Conservation (phyloP, 371 early-diverging fungal species). For the Mucor sp. region DNA sequence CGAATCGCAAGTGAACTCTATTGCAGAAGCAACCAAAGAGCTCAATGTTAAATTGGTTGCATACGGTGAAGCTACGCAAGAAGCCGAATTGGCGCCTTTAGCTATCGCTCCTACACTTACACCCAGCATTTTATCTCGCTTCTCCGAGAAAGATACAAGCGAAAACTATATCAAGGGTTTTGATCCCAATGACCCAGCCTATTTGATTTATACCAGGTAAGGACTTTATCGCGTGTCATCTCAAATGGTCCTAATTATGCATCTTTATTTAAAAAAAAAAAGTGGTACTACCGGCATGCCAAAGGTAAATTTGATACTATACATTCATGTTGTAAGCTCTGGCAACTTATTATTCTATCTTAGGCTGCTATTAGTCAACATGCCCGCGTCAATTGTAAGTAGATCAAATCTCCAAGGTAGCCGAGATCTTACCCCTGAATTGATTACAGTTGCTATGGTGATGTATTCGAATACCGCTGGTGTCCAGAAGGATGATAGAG, state of each 20-base stretch:
- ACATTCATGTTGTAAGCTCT: not conserved
- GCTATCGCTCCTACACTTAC: slow-evolving; percentile 32
- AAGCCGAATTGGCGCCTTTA: slow-evolving; percentile 20
- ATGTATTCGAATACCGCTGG: slow-evolving; percentile 16
- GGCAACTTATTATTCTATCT: not conserved
- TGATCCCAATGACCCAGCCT: slow-evolving; percentile 36
- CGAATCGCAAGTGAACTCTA: slow-evolving; percentile 15
- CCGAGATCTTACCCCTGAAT: slow-evolving; percentile 2
- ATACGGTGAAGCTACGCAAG: slow-evolving; percentile 34
- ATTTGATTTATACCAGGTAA: slow-evolving; percentile 54
- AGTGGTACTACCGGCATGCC: slow-evolving; percentile 51
- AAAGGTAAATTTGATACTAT: slow-evolving; percentile 17
- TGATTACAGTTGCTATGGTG: slow-evolving; percentile 18
- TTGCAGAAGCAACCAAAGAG: slow-evolving; percentile 2
- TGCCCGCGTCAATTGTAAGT: slow-evolving; percentile 25
- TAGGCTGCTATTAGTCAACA: slow-evolving; percentile 36
- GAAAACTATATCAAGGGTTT: slow-evolving; percentile 31
- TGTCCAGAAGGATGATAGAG: slow-evolving; percentile 29
- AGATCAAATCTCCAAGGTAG: not conserved
- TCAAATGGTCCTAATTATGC: not conserved
- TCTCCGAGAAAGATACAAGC: slow-evolving; percentile 33
- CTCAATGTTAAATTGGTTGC: slow-evolving; percentile 10
- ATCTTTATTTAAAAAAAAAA: not conserved
- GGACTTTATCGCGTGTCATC: not conserved
- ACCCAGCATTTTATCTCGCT: slow-evolving; percentile 22